Conservation (phyloP, 805 yeast genomes). For the Candida taoyuanica region DNA sequence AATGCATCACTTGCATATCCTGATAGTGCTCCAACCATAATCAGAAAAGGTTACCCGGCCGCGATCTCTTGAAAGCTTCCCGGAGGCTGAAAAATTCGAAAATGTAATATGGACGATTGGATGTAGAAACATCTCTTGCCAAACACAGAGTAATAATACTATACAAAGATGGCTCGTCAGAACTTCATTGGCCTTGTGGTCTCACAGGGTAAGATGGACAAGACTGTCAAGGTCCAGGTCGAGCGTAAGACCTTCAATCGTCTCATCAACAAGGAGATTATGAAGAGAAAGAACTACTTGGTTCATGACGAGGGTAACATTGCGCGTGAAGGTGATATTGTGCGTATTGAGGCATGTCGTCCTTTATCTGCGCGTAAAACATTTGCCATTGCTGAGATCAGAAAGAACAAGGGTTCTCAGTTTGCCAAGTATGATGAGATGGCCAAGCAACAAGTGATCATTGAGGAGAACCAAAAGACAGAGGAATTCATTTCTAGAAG, state of each 20-base stretch:
- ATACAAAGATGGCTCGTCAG: conserved; percentile 83
- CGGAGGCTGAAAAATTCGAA: conserved; percentile 7
- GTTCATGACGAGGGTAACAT: conserved; percentile 93
- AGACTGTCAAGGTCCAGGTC: conserved; percentile 91
- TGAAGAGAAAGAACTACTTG: conserved; percentile 74
- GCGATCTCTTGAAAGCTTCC: too few species aligned
- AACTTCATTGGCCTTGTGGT: conserved; percentile 89
- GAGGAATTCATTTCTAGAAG: conserved; percentile 51
- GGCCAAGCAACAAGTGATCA: conserved; percentile 61
- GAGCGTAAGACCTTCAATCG: conserved; percentile 71
- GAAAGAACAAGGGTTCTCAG: conserved; percentile 86
- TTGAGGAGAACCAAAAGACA: conserved; percentile 61
- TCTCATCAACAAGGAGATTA: conserved; percentile 66
- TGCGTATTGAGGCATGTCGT: conserved; percentile 85
- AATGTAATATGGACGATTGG: too few species aligned
- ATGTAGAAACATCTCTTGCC: too few species aligned
- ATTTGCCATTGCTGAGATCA: conserved; percentile 90
- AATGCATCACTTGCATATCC: too few species aligned
- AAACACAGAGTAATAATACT: too few species aligned
- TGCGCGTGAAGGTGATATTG: conserved; percentile 93
- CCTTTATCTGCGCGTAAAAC: conserved; percentile 77
- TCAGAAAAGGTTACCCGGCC: conserved; percentile 11
- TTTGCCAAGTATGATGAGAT: conserved; percentile 73
- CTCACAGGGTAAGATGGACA: conserved; percentile 94
- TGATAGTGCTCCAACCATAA: too few species aligned